These are phyloP conservation scores for Salvia miltiorrhiza DNA, from an alignment of 257 asterid species.

Conservation along the genomic window DNA sequence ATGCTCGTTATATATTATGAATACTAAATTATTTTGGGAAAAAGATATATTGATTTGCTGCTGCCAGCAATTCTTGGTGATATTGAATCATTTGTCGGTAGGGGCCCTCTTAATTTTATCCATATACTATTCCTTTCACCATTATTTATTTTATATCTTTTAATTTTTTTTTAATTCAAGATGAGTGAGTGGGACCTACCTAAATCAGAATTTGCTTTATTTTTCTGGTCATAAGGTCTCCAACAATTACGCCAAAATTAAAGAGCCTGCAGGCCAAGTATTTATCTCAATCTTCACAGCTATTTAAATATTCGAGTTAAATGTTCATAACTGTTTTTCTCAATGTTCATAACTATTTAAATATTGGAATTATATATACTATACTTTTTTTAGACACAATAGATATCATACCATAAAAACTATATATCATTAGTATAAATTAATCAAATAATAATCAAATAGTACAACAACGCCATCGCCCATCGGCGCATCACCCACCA, in stretches of 20 bases:
- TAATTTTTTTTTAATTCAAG: neutral
- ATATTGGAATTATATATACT: no score
- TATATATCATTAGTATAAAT: no score
- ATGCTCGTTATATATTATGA: neutral
- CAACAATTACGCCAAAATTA: slow-evolving; percentile 2
- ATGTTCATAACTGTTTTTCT: no score
- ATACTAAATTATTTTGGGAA: neutral
- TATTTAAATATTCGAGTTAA: no score
- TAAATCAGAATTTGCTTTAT: neutral
- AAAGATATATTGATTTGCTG: neutral
- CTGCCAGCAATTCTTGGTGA: slow-evolving; percentile 23
- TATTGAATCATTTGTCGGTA: slow-evolving; percentile 5
- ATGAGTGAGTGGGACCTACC: slow-evolving; percentile 1
- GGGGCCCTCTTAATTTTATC: slow-evolving; percentile 9
- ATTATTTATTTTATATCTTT: neutral
- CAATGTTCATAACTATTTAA: no score
- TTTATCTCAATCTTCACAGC: no score
- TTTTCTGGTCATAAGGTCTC: neutral
- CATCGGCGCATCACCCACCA: no score
- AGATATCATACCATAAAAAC: no score
- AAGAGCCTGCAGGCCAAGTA: no score
- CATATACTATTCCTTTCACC: neutral
- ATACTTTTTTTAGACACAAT: no score
- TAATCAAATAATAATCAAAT: no score
- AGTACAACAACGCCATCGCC: no score